Conservation (phyloP, 1,139 yeast species). For the Barnettozyma hawaiiensis region DNA sequence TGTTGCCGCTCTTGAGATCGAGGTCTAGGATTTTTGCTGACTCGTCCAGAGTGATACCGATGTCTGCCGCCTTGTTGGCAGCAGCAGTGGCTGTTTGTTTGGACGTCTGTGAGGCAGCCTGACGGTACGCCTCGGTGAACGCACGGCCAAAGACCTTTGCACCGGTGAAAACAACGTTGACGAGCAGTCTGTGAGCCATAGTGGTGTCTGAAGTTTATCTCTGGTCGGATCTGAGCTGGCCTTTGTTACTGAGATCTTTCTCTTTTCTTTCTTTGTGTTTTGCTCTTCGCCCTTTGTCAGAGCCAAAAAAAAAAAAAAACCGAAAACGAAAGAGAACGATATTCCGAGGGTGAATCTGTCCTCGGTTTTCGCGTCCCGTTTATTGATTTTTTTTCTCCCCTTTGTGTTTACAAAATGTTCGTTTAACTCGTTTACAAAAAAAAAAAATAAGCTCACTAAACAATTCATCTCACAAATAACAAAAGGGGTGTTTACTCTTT, state of each 20-base stretch:
- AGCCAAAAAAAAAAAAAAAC: background rate
- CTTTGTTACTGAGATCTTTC: too few species aligned
- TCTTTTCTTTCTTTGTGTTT: too few species aligned
- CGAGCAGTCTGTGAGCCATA: slow-evolving; percentile 87
- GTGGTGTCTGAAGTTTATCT: too few species aligned
- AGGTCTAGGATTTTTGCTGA: slow-evolving; percentile 87
- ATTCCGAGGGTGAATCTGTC: background rate
- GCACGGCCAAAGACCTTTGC: slow-evolving; percentile 96
- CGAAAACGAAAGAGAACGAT: background rate
- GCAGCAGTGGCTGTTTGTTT: slow-evolving; percentile 57
- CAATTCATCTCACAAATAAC: too few species aligned
- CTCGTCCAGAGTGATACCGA: slow-evolving; percentile 83
- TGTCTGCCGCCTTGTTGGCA: slow-evolving; percentile 43
- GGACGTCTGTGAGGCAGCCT: slow-evolving; percentile 86
- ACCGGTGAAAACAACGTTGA: slow-evolving; percentile 88
- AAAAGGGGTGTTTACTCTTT: too few species aligned
- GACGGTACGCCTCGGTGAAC: slow-evolving; percentile 93
- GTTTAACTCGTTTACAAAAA: background rate
- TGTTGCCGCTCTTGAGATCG: slow-evolving; percentile 41
- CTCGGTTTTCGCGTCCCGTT: background rate
- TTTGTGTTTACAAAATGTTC: background rate
- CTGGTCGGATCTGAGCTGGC: too few species aligned
- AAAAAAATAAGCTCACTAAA: too few species aligned
- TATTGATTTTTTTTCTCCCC: background rate
- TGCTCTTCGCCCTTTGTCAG: background rate